Base-by-base conservation (phyloP, 129 eudicot genomes). In the Deinandra increscens region DNA sequence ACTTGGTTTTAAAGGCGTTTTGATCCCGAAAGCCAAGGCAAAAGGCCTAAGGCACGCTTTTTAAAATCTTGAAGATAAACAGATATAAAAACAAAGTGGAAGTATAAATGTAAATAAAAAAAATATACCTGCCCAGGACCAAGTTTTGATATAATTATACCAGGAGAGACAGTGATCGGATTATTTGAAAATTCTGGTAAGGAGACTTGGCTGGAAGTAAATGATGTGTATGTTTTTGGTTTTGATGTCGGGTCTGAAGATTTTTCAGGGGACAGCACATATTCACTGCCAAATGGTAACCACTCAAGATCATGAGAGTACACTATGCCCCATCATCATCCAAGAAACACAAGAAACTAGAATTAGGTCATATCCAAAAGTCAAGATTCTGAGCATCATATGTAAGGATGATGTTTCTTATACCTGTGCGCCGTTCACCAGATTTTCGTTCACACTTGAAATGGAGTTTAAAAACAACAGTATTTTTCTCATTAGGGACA, bases 401-500 rank as follows among this genome's bases (percentile, higher is more conserved):
- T 5, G 53, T 26, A 33, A 50, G 18, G 45, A 42, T 61, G 76
- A n/a, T n/a, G n/a, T 62, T 13, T 45, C 13, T 12, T 65, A 29
- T 81, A 85, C 96, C 97, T 80, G 80, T 76, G 50, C 72, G 75
- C 2, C 98, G 96, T 72, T 71, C 72, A 65, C 79, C 71, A 17
- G 81, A 60, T 61, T 87, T 86, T 45, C 71, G 74, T 19, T 60
- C 78, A 81, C 91, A 81, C 23, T 82, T 83, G 73, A 76, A 82
- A 78, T 89, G 88, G 31, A 92, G 98, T 63, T 79, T 84, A 79
- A 92, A 92, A 54, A 89, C 98, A 31, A 92, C 89, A 59, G 88
- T 86, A 56, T 92, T 92, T 78, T 89, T 89, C 72, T 92, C 96
- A 62, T 83, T 86, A 18, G 96, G 91, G 7, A 77, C 85, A 43